Conservation (phyloP, 805 yeast genomes). For the Metschnikowia hibisci region DNA sequence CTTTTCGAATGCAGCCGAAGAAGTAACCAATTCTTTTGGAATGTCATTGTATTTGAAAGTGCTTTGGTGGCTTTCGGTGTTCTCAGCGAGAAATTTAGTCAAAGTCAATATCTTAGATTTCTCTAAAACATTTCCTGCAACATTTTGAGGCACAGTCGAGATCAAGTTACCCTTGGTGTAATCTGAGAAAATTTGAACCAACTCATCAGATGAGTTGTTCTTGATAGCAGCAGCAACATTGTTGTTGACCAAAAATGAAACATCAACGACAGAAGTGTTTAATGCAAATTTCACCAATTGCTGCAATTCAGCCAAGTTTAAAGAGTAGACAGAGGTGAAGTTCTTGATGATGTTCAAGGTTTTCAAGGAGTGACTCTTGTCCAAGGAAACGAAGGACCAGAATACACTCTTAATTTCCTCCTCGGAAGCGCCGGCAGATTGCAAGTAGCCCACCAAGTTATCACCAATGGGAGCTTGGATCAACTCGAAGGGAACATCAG, state of each 20-base stretch:
- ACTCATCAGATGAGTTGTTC: constrained; percentile 24
- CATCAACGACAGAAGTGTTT: constrained; percentile 34
- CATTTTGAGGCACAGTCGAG: constrained; percentile 21
- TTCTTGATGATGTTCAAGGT: constrained; percentile 34
- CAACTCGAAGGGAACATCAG: constrained; percentile 30
- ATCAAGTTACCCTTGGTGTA: constrained; percentile 37
- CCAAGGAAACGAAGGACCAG: constrained; percentile 39
- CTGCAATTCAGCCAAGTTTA: constrained; percentile 25
- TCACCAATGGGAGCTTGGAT: constrained; percentile 34
- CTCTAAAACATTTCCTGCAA: constrained; percentile 19
- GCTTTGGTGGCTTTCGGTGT: constrained; percentile 23
- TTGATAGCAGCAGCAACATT: constrained; percentile 35
- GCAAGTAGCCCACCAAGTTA: constrained; percentile 36
- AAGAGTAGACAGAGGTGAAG: constrained; percentile 28
- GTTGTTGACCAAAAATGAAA: constrained; percentile 40
- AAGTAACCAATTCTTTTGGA: constrained; percentile 26
- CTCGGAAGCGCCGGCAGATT: constrained; percentile 28
- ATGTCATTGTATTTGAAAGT: constrained; percentile 36
- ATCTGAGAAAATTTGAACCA: constrained; percentile 27
- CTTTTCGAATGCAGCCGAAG: constrained; percentile 34
- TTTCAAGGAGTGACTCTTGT: constrained; percentile 24
- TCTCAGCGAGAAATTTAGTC: constrained; percentile 33
- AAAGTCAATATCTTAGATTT: constrained; percentile 41
- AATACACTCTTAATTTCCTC: constrained; percentile 28
- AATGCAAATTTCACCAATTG: constrained; percentile 36